Evolutionary conservation across 2,329 filamentous ascomycete genomes (phyloP).

Genomic region (Claviceps africana): DNA sequence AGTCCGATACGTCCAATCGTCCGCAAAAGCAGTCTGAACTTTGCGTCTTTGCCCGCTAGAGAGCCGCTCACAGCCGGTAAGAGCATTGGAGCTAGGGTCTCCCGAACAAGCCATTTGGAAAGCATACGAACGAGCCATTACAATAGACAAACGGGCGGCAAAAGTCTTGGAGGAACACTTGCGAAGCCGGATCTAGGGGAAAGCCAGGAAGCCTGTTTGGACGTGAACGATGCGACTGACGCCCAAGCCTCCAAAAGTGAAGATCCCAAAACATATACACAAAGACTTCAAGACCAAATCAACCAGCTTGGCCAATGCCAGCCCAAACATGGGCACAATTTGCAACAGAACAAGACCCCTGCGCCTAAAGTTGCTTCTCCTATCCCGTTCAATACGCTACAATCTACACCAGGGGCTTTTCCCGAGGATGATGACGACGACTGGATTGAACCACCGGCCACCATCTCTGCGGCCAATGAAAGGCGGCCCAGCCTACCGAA

Average conservation of each 20-base stretch:
- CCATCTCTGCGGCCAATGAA: constrained; percentile 14
- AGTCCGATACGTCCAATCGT: constrained; percentile 64
- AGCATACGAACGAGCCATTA: constrained; percentile 60
- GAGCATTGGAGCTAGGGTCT: constrained; percentile 59
- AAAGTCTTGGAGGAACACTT: constrained; percentile 44
- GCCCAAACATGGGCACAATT: constrained; percentile 28
- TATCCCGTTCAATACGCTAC: constrained; percentile 15
- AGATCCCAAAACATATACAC: constrained; percentile 70
- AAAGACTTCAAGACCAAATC: constrained; percentile 84
- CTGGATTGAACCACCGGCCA: constrained; percentile 43
- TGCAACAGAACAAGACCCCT: constrained; percentile 18
- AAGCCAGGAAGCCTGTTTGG: constrained; percentile 39
- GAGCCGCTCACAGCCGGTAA: constrained; percentile 78
- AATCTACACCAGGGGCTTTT: constrained; percentile 44
- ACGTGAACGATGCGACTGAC: constrained; percentile 30
- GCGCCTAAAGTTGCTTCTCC: constrained; percentile 18
- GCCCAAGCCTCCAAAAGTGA: constrained; percentile 26
- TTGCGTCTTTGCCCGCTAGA: constrained; percentile 80
- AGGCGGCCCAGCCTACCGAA: constrained; percentile 41
- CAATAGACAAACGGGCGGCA: constrained; percentile 57
- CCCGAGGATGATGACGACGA: constrained; percentile 47
- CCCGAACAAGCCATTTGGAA: constrained; percentile 67
- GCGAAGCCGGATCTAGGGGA: constrained; percentile 29
- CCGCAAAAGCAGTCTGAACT: constrained; percentile 89
- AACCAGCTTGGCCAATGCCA: constrained; percentile 53